Evolutionary conservation across 345 rosid genomes (phyloP).

Genomic region (Ceriops zippeliana): DNA sequence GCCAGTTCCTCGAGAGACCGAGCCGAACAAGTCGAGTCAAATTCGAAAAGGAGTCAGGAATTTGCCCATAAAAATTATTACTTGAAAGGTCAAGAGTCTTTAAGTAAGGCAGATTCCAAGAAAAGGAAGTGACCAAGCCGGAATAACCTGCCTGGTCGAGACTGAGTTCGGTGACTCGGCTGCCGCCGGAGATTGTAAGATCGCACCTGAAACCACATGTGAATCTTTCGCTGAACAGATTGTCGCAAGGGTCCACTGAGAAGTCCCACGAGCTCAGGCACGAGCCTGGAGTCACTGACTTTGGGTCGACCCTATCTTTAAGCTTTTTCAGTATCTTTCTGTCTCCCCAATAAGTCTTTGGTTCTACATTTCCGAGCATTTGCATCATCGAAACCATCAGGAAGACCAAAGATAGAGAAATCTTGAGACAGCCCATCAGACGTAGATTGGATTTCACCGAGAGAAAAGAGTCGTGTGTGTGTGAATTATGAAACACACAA

Average conservation of each 20-base stretch:
- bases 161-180: conserved; percentile 68
- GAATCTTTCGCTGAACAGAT: conserved; percentile 63
- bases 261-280: conserved; percentile 86
- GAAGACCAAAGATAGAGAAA: conserved; percentile 26
- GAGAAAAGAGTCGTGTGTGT: neutral
- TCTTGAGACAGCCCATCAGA: conserved; percentile 26
- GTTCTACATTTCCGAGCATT: conserved; percentile 22
- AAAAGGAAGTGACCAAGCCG: conserved; percentile 44
- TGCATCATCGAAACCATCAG: conserved; percentile 13
- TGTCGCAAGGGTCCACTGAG: conserved; percentile 76
- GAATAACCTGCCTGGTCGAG: conserved; percentile 85
- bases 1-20: conserved; percentile 53
- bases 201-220: conserved; percentile 94
- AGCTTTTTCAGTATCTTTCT: conserved; percentile 45
- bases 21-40: conserved; percentile 58
- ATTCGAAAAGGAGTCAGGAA: conserved; percentile 52
- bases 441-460: neutral
- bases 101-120: conserved; percentile 60
- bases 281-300: conserved; percentile 62
- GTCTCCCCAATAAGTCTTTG: conserved; percentile 61
- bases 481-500: too few species aligned
- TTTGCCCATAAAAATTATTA: conserved; percentile 56
- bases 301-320: conserved; percentile 42
- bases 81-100: conserved; percentile 60
- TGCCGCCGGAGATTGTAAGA: conserved; percentile 30